Evolutionary conservation across 129 eudicot species (phyloP).

Genomic region (Tanacetum coccineum): DNA sequence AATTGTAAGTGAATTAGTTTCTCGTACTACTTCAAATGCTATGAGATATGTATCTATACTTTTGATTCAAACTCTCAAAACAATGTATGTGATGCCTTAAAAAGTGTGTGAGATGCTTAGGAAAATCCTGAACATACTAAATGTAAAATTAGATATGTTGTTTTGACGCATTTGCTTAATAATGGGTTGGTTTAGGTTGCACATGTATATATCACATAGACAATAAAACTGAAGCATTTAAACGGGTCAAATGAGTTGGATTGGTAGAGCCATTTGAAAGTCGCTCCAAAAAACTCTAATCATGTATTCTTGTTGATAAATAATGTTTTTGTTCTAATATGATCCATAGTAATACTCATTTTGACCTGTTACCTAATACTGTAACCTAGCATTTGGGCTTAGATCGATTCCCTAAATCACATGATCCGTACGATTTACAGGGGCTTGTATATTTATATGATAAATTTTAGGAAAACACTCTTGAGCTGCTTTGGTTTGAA

Average conservation of each 20-base stretch:
- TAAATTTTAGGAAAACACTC: too few species aligned
- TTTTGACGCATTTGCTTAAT: slow-evolving; percentile 5
- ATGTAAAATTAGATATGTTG: not conserved
- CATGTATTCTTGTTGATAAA: too few species aligned
- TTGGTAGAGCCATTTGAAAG: not conserved
- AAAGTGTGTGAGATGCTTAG: slow-evolving; percentile 5
- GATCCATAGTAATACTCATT: too few species aligned
- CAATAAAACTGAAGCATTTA: not conserved
- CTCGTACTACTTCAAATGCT: not conserved
- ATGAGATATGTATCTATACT: slow-evolving; percentile 3
- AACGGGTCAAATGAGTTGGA: not conserved
- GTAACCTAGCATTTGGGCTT: too few species aligned
- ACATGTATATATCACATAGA: too few species aligned
- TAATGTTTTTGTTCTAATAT: too few species aligned
- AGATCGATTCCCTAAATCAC: too few species aligned
- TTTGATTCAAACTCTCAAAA: too few species aligned
- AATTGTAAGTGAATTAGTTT: slow-evolving; percentile 56
- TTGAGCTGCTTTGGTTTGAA: not conserved
- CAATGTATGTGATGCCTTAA: not conserved
- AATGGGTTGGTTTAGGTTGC: not conserved
- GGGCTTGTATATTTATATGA: too few species aligned
- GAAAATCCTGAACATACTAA: not conserved
- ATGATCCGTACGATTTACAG: too few species aligned
- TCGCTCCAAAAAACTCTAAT: too few species aligned
- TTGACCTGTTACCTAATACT: too few species aligned